Conservation (phyloP, 2,329 filamentous ascomycete species). For the Rutstroemia sp. region DNA sequence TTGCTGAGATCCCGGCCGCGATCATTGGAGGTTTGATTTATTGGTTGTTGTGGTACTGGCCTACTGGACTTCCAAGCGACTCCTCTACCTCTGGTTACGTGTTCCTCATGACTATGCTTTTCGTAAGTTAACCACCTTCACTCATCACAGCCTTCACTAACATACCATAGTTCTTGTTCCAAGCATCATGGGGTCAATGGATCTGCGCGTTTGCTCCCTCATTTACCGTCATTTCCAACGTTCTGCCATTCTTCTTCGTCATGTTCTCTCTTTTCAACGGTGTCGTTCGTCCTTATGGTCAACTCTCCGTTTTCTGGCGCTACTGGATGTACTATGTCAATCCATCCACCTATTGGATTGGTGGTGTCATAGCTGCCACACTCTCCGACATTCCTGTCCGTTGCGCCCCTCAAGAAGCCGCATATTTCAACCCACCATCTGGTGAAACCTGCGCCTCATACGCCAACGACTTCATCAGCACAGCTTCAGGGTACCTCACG, state of each 20-base stretch:
- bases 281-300: conserved; percentile 64
- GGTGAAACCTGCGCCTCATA: conserved; percentile 59
- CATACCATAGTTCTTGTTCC: conserved; percentile 2
- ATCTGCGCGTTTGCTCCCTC: conserved; percentile 67
- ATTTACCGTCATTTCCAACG: conserved; percentile 71
- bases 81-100: conserved; percentile 63
- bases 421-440: conserved; percentile 56
- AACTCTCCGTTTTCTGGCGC: conserved; percentile 30
- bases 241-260: conserved; percentile 28
- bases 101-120: conserved; percentile 71
- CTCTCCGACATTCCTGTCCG: conserved; percentile 43
- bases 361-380: conserved; percentile 59
- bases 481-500: conserved; percentile 51
- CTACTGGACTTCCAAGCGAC: conserved; percentile 61
- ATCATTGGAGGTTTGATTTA: conserved; percentile 60
- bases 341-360: conserved; percentile 63
- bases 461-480: conserved; percentile 48
- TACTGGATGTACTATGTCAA: conserved; percentile 52
- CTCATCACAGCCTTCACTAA: not conserved
- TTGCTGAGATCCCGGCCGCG: conserved; percentile 65
- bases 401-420: conserved; percentile 47
- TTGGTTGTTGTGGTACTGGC: conserved; percentile 71
- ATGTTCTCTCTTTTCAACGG: conserved; percentile 70
- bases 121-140: conserved; percentile 31
- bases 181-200: conserved; percentile 70